phyloP scores from a whole-genome alignment of 768 basidiomycete species.

The Amanita molliuscula region DNA sequence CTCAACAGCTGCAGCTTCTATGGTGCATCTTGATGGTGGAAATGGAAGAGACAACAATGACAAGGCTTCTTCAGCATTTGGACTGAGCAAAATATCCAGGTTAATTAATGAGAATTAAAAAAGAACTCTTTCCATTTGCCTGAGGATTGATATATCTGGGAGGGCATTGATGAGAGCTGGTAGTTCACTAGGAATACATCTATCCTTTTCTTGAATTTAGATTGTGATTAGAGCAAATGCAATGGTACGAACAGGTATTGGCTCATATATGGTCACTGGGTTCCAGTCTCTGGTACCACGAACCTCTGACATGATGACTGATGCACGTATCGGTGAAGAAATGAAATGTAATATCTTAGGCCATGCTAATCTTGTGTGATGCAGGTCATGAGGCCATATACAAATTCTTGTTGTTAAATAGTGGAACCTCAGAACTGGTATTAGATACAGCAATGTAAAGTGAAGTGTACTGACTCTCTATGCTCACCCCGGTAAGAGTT shows the following conservation, averaged over 20 bases:
- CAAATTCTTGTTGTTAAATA: slow-evolving; percentile 68
- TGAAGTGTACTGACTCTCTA: slow-evolving; percentile 39
- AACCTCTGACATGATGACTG: slow-evolving; percentile 56
- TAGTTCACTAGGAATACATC: slow-evolving; percentile 73
- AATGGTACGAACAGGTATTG: slow-evolving; percentile 58
- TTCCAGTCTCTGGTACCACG: slow-evolving; percentile 42
- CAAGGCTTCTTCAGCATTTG: slow-evolving; percentile 75
- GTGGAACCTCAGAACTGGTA: slow-evolving; percentile 49
- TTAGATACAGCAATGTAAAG: slow-evolving; percentile 1
- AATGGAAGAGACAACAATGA: slow-evolving; percentile 45
- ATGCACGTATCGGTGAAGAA: slow-evolving; percentile 70
- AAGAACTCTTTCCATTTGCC: slow-evolving; percentile 27
- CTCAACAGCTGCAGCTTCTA: slow-evolving; percentile 57
- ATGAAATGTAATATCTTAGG: slow-evolving; percentile 58
- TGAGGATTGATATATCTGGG: slow-evolving; percentile 53
- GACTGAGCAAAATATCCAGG: slow-evolving; percentile 30
- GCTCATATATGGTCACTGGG: slow-evolving; percentile 71
- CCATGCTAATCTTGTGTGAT: slow-evolving; percentile 36
- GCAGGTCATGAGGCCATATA: slow-evolving; percentile 62
- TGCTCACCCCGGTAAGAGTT: slow-evolving; percentile 69
- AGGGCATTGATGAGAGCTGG: slow-evolving; percentile 53
- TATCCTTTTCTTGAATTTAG: slow-evolving; percentile 46
- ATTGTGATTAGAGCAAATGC: slow-evolving; percentile 1
- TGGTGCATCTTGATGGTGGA: slow-evolving; percentile 35
- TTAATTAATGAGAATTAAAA: not conserved